Evolutionary conservation across 164 flowering plant species (phyloP).

Genomic region (Macadamia tetraphylla): DNA sequence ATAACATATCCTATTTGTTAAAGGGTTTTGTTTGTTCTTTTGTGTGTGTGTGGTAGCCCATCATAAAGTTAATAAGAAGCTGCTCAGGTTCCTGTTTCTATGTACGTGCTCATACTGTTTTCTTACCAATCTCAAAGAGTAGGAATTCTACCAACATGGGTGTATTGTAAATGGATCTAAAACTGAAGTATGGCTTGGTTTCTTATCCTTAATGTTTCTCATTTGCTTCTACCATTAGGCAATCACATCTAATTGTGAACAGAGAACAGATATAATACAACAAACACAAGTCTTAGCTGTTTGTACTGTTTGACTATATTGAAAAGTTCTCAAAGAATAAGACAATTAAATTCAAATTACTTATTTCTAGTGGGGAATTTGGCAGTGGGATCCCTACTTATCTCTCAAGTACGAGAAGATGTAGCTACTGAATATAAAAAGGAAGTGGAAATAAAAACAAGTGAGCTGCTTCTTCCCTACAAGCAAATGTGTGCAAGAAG

Average conservation of each 20-base stretch:
- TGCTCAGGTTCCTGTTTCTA: no score
- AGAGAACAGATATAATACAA: not conserved
- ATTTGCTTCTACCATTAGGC: not conserved
- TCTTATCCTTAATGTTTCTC: not conserved
- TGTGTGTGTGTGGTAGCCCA: not conserved
- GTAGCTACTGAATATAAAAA: conserved; percentile 55
- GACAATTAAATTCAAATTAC: not conserved
- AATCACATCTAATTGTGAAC: not conserved
- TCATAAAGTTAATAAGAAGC: no score
- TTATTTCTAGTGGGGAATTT: conserved; percentile 59
- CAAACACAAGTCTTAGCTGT: not conserved
- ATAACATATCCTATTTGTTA: no score
- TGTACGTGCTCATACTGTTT: no score
- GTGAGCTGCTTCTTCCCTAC: conserved; percentile 57
- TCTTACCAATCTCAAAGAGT: not conserved
- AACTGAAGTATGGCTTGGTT: not conserved
- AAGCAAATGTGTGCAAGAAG: conserved; percentile 41
- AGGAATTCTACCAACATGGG: not conserved
- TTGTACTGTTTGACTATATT: not conserved
- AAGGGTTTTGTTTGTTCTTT: no score
- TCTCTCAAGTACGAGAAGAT: conserved; percentile 70
- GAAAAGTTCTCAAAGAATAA: not conserved
- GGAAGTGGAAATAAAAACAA: conserved; percentile 58
- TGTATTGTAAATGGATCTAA: not conserved
- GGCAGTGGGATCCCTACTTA: conserved; percentile 24